phyloP scores from a whole-genome alignment of 2,329 filamentous ascomycete species.

The Ophiostoma australiae region DNA sequence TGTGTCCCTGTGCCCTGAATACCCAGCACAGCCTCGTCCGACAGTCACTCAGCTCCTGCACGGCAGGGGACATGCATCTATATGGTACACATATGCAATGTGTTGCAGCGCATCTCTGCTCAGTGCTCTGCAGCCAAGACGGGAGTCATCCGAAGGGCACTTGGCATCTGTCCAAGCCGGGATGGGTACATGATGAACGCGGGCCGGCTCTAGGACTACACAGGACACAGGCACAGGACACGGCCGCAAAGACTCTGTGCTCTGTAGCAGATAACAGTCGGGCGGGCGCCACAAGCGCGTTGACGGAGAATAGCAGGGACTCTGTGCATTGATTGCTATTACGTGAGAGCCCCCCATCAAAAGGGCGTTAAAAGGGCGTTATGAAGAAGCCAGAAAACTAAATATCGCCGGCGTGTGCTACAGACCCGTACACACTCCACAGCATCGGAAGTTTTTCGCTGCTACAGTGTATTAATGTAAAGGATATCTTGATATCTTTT shows the following conservation, averaged over 20 bases:
- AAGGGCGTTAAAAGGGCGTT: not conserved
- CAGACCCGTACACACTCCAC: not conserved
- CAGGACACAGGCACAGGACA: not conserved
- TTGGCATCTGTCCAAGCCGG: not conserved
- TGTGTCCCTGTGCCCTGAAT: not conserved
- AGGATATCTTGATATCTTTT: not conserved
- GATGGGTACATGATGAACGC: not conserved
- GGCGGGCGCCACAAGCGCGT: too few species aligned
- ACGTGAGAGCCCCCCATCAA: not conserved
- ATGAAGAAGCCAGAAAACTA: not conserved
- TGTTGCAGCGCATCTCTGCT: not conserved
- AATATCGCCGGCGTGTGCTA: constrained; percentile 5
- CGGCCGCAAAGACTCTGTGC: not conserved
- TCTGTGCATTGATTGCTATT: not conserved
- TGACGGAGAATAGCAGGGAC: not conserved
- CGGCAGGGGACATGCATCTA: not conserved
- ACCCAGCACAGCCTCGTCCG: not conserved
- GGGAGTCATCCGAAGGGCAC: not conserved
- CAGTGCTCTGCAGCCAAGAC: not conserved
- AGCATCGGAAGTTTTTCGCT: not conserved
- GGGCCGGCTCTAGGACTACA: not conserved
- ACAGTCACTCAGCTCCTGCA: not conserved
- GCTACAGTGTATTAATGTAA: too few species aligned
- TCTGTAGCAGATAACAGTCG: too few species aligned
- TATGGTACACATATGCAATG: not conserved